Evolutionary conservation across 202 grass and related monocot genomes (phyloP).

Genomic region (Tripidium arundinaceum): DNA sequence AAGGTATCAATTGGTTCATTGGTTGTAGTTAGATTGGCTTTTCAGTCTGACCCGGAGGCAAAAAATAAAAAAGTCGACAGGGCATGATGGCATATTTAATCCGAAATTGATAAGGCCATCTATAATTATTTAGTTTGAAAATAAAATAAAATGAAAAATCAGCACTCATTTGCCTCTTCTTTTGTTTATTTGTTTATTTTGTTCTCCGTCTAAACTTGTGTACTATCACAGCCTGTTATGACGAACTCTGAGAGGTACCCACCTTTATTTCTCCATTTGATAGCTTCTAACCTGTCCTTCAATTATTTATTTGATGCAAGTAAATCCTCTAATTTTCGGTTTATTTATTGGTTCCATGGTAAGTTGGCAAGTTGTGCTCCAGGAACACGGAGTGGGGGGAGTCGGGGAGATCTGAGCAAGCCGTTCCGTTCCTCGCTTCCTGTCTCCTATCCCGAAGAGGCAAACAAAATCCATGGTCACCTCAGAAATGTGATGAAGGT

Average conservation of each 20-base stretch:
- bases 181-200: conserved; percentile 13
- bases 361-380: conserved; percentile 42
- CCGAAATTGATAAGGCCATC: not conserved
- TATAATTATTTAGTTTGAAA: not conserved
- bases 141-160: conserved; percentile 26
- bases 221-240: conserved; percentile 20
- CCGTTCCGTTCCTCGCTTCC: conserved; percentile 22
- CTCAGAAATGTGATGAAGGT: conserved; percentile 29
- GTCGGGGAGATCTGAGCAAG: conserved; percentile 24
- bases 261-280: conserved; percentile 21
- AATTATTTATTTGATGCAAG: conserved; percentile 23
- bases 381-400: not conserved
- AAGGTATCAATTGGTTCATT: not conserved
- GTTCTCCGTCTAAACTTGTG: not conserved
- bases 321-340: conserved; percentile 1
- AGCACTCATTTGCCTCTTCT: not conserved
- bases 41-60: not conserved
- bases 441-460: not conserved
- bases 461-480: not conserved
- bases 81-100: not conserved
- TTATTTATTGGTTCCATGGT: conserved; percentile 39
- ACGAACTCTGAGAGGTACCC: conserved; percentile 4
- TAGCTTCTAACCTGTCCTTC: not conserved
- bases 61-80: not conserved
- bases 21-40: not conserved